phyloP scores from a whole-genome alignment of 1,284 basidiomycete species.

The Melampsora americana region DNA sequence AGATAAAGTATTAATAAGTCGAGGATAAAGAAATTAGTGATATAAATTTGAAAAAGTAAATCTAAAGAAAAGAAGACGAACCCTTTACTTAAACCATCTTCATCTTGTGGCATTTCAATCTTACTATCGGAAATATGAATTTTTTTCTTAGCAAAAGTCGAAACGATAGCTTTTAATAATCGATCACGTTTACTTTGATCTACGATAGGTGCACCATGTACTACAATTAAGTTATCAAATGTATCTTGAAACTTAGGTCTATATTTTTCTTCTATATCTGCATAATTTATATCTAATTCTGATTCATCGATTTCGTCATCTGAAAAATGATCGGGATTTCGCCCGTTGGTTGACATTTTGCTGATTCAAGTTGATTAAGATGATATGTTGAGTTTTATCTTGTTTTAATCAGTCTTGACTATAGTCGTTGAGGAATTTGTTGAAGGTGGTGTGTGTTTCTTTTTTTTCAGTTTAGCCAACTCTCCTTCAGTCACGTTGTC shows the following conservation, averaged over 20 bases:
- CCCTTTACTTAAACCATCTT: conserved; percentile 79
- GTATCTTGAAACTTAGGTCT: conserved; percentile 73
- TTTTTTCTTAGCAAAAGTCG: conserved; percentile 76
- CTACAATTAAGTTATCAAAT: conserved; percentile 79
- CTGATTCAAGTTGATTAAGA: too few species aligned
- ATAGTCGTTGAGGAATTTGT: too few species aligned
- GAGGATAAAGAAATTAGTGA: conserved; percentile 27
- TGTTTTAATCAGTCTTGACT: too few species aligned
- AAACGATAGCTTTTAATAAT: conserved; percentile 72
- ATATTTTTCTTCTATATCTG: conserved; percentile 92
- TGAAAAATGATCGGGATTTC: conserved; percentile 17
- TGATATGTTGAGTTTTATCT: too few species aligned
- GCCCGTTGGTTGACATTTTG: conserved; percentile 30
- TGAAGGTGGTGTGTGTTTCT: too few species aligned
- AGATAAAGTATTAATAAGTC: conserved; percentile 10
- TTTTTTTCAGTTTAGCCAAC: too few species aligned
- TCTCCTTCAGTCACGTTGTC: too few species aligned
- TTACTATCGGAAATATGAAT: conserved; percentile 70
- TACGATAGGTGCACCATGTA: conserved; percentile 81
- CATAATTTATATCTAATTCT: conserved; percentile 67
- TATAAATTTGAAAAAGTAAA: conserved; percentile 12
- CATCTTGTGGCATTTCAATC: conserved; percentile 73
- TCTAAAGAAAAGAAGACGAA: conserved; percentile 55
- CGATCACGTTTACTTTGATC: conserved; percentile 75
- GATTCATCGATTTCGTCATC: conserved; percentile 59